A percentile compares a stretch with the other conserved stretches of the same genome.
These are phyloP conservation scores for Lichtheimia hyalospora DNA, from an alignment of 371 early-diverging fungal genomes.

Conservation along the genomic window DNA sequence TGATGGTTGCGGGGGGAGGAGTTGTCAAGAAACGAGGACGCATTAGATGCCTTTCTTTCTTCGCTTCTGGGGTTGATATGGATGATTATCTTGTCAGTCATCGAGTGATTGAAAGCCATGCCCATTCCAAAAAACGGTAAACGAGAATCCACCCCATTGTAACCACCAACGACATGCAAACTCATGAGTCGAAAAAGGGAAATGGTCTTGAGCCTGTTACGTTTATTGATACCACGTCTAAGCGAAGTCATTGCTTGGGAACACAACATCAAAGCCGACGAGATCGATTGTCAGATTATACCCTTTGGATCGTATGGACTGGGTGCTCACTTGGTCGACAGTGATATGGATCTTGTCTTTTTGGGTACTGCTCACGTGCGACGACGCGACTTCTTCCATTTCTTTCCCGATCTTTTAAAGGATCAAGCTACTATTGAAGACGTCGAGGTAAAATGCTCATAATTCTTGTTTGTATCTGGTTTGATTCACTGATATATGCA, in stretches of 20 bases:
- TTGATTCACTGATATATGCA: neutral
- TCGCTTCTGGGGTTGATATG: neutral
- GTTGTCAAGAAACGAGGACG: too few species aligned
- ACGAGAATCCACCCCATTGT: slow-evolving; percentile 1
- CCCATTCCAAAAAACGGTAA: slow-evolving; percentile 7
- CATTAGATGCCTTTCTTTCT: too few species aligned
- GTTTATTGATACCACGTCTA: slow-evolving; percentile 4
- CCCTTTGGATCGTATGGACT: slow-evolving; percentile 45
- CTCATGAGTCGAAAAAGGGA: neutral
- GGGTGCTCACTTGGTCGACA: slow-evolving; percentile 27
- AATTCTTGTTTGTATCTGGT: neutral
- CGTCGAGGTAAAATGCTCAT: slow-evolving; percentile 25
- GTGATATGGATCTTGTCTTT: slow-evolving; percentile 40
- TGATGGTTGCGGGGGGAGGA: too few species aligned
- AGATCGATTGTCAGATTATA: slow-evolving; percentile 18
- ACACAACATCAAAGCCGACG: neutral
- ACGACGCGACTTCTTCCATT: slow-evolving; percentile 20
- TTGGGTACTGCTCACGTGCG: slow-evolving; percentile 24
- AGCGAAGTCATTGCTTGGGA: slow-evolving; percentile 5
- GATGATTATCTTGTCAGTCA: neutral
- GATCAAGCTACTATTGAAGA: slow-evolving; percentile 16
- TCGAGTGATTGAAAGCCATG: slow-evolving; percentile 5
- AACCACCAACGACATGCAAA: neutral
- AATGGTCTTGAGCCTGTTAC: slow-evolving; percentile 13
- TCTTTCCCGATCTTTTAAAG: slow-evolving; percentile 20